These are phyloP conservation scores for Moricandia arvensis DNA, from an alignment of 345 rosid genomes.

Conservation along the genomic window DNA sequence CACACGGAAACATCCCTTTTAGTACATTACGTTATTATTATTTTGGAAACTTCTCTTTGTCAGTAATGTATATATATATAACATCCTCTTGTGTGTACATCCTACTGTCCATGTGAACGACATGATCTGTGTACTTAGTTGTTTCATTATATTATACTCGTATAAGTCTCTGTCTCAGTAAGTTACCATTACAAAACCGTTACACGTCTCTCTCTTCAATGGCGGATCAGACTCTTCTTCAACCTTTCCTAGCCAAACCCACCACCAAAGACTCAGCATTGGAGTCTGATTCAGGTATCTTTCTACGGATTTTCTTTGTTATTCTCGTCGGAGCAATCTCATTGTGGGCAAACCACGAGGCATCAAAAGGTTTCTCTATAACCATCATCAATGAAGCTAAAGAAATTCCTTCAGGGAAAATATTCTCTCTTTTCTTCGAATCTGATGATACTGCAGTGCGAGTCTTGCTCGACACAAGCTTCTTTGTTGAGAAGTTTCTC, in stretches of 20 bases:
- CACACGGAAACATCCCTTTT: constrained; percentile 19
- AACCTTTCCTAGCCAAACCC: constrained; percentile 35
- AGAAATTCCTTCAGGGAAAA: constrained; percentile 39
- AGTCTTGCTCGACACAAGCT: constrained; percentile 44
- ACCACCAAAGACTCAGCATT: background rate
- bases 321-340: constrained; percentile 47
- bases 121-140: constrained; percentile 39
- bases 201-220: constrained; percentile 27
- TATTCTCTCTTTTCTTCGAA: constrained; percentile 48
- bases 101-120: constrained; percentile 42
- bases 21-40: constrained; percentile 32
- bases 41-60: background rate
- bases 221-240: constrained; percentile 40
- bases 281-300: constrained; percentile 16
- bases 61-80: constrained; percentile 17
- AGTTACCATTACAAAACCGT: constrained; percentile 18
- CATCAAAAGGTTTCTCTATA: constrained; percentile 52
- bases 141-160: constrained; percentile 16
- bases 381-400: constrained; percentile 43
- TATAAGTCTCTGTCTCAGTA: constrained; percentile 27
- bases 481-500: constrained; percentile 46
- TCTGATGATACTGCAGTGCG: constrained; percentile 57
- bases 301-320: constrained; percentile 40
- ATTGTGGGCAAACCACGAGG: constrained; percentile 57
- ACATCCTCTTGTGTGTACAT: constrained; percentile 40